Percentiles rank a stretch among this genome's conserved stretches.
phyloP scores from a whole-genome alignment of 2,329 filamentous ascomycete species.

The Arachnopeziza araneosa region DNA sequence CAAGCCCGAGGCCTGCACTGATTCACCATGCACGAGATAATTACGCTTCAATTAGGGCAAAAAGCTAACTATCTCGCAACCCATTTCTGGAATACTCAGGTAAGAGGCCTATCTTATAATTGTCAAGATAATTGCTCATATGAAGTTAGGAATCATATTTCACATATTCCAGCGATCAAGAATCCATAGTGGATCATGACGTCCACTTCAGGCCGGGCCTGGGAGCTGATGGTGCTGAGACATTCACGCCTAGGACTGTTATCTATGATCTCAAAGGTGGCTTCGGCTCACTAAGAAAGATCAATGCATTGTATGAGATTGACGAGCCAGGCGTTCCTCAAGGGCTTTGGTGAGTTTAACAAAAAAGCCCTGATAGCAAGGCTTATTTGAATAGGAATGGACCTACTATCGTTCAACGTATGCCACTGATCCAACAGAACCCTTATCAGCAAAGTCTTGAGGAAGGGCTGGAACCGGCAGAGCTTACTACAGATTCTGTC shows the following conservation, averaged over 20 bases:
- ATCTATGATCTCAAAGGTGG: slow-evolving; percentile 94
- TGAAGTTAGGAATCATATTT: slow-evolving; percentile 86
- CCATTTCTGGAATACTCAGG: slow-evolving; percentile 97
- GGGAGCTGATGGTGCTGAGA: slow-evolving; percentile 79
- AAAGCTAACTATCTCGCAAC: slow-evolving; percentile 89
- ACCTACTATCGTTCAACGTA: slow-evolving; percentile 60
- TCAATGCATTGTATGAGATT: slow-evolving; percentile 72
- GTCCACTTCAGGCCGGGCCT: slow-evolving; percentile 83
- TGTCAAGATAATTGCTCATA: slow-evolving; percentile 8
- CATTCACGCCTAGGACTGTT: slow-evolving; percentile 83
- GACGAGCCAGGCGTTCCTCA: slow-evolving; percentile 28
- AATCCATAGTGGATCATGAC: slow-evolving; percentile 70
- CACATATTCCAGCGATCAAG: slow-evolving; percentile 67
- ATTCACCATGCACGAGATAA: slow-evolving; percentile 77
- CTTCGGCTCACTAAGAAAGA: slow-evolving; percentile 81
- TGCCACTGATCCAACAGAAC: slow-evolving; percentile 61
- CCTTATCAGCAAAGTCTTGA: slow-evolving; percentile 79
- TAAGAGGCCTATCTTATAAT: slow-evolving; percentile 30
- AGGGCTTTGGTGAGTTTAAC: slow-evolving; percentile 36
- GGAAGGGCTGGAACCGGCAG: slow-evolving; percentile 56
- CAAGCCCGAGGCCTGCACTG: not conserved
- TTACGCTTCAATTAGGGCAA: slow-evolving; percentile 90
- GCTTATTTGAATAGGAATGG: slow-evolving; percentile 49
- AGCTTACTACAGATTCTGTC: slow-evolving; percentile 64
- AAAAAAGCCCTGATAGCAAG: not conserved